Conservation (phyloP, 257 asterid species). For the Solanum acaule region DNA sequence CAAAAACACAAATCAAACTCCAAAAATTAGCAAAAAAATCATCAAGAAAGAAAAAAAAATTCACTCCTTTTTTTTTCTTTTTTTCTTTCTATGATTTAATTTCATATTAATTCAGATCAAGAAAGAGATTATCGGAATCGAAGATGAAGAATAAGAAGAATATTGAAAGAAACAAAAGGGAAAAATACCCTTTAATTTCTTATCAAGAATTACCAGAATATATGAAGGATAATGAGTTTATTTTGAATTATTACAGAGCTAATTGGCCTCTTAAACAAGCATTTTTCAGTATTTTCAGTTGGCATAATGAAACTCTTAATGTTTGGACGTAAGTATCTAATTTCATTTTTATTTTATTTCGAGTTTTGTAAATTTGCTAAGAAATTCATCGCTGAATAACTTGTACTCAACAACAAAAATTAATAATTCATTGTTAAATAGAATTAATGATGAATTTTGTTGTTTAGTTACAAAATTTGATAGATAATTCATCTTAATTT, state of each 20-base stretch:
- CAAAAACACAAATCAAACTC: background rate
- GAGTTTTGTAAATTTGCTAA: background rate
- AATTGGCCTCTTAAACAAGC: slow-evolving; percentile 81
- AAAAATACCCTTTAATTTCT: slow-evolving; percentile 32
- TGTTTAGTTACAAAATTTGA: background rate
- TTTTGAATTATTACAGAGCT: slow-evolving; percentile 67
- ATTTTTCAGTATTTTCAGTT: slow-evolving; percentile 65
- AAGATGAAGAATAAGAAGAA: slow-evolving; percentile 2
- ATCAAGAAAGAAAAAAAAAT: slow-evolving; percentile 25
- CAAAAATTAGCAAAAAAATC: slow-evolving; percentile 18
- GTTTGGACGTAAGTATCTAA: slow-evolving; percentile 80
- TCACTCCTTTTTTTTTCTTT: background rate
- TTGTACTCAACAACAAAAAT: background rate
- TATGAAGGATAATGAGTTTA: slow-evolving; percentile 91
- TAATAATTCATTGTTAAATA: background rate
- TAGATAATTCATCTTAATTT: background rate
- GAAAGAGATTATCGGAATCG: background rate
- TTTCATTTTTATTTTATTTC: background rate
- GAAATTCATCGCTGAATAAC: background rate
- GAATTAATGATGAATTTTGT: background rate
- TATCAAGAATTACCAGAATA: slow-evolving; percentile 71
- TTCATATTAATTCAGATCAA: background rate
- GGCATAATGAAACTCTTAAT: slow-evolving; percentile 98
- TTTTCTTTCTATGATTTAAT: slow-evolving; percentile 16
- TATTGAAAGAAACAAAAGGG: background rate